Evolutionary conservation across 1,284 basidiomycete species (phyloP).

Genomic region (Cutaneotrichosporon spelunceum): DNA sequence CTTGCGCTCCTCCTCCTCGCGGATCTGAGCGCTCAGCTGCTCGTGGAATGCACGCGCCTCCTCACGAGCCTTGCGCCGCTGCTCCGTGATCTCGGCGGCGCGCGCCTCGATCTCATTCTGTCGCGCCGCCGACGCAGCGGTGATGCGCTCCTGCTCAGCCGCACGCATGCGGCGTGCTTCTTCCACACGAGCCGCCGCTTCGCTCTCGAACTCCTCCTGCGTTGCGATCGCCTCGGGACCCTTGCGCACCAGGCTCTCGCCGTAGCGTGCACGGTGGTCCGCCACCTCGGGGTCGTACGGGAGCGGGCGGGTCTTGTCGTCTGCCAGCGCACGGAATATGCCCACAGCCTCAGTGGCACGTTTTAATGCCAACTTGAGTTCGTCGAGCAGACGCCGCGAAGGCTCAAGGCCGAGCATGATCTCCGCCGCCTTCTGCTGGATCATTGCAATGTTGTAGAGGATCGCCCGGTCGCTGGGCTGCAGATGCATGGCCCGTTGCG

Average conservation of each 20-base stretch:
- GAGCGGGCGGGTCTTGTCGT: constrained; percentile 65
- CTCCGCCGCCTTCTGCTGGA: constrained; percentile 89
- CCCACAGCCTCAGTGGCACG: constrained; percentile 87
- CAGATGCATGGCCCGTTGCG: constrained; percentile 76
- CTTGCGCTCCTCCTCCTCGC: constrained; percentile 51
- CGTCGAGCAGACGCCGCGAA: constrained; percentile 71
- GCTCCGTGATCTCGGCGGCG: constrained; percentile 68
- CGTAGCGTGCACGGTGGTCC: constrained; percentile 81
- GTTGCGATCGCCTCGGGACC: constrained; percentile 70
- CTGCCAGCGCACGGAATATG: constrained; percentile 74
- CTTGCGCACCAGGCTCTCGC: constrained; percentile 73
- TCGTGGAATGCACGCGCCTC: constrained; percentile 61
- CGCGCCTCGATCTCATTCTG: constrained; percentile 55
- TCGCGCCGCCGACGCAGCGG: constrained; percentile 42
- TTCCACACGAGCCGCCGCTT: constrained; percentile 68
- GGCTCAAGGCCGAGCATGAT: constrained; percentile 71
- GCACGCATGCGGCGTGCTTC: constrained; percentile 59
- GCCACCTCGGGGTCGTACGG: constrained; percentile 83
- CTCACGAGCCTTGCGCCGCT: constrained; percentile 69
- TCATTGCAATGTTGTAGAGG: constrained; percentile 92
- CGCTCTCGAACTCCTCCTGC: constrained; percentile 71
- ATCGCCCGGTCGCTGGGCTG: constrained; percentile 82
- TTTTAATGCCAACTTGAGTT: constrained; percentile 71
- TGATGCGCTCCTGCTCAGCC: constrained; percentile 48
- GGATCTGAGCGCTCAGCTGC: constrained; percentile 47